Percentiles rank a stretch among this genome's conserved stretches.
Evolutionary conservation across 2,329 filamentous ascomycete species (phyloP).

Genomic region (Scolecobasidium constrictum): DNA sequence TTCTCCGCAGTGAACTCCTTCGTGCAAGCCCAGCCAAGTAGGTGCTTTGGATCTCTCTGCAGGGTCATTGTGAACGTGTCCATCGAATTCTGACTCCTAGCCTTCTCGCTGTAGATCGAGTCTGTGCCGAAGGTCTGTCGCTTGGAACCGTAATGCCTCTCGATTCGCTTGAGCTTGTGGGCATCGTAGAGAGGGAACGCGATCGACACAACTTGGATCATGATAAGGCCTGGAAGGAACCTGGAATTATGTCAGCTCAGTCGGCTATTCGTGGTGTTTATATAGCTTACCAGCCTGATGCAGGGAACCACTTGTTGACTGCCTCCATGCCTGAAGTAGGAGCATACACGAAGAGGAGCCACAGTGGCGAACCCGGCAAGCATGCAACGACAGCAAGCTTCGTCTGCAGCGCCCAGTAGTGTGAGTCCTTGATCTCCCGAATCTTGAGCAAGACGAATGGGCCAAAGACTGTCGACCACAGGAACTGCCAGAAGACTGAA

Average conservation of each 20-base stretch:
- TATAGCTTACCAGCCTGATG: constrained; percentile 55
- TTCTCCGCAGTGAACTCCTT: constrained; percentile 63
- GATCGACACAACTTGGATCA: constrained; percentile 53
- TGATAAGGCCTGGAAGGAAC: constrained; percentile 48
- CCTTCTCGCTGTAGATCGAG: constrained; percentile 1
- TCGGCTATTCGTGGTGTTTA: neutral
- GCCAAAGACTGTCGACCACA: constrained; percentile 53
- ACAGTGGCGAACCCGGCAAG: constrained; percentile 56
- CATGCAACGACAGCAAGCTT: constrained; percentile 37
- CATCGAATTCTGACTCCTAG: constrained; percentile 41
- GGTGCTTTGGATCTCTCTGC: constrained; percentile 44
- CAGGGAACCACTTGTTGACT: constrained; percentile 46
- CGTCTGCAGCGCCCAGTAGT: constrained; percentile 56
- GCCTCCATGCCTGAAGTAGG: constrained; percentile 39
- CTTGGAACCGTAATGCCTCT: constrained; percentile 2
- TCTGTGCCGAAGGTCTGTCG: neutral
- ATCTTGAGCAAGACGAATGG: constrained; percentile 52
- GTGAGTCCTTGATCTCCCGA: constrained; percentile 50
- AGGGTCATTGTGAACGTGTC: constrained; percentile 52
- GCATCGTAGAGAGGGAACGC: constrained; percentile 38
- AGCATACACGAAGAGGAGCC: constrained; percentile 47
- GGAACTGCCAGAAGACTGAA: constrained; percentile 52
- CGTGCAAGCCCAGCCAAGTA: constrained; percentile 54
- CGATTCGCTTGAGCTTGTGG: constrained; percentile 7
- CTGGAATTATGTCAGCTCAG: too few relatives aligned